These are phyloP conservation scores for Botrytis fragariae DNA, from an alignment of 2,329 filamentous ascomycete species.

Conservation along the genomic window DNA sequence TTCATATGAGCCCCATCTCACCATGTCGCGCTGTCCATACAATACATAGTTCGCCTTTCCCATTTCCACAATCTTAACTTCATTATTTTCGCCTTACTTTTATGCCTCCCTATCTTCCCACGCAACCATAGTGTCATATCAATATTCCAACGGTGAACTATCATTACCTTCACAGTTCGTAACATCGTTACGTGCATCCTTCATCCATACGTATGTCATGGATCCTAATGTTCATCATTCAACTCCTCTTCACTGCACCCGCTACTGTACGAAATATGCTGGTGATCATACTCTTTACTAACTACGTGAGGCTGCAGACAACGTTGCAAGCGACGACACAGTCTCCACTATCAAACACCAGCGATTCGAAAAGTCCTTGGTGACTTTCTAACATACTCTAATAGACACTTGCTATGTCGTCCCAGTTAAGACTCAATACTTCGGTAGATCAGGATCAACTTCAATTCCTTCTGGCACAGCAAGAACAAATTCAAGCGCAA, in stretches of 20 bases:
- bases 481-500: constrained; percentile 34
- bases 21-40: constrained; percentile 23
- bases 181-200: constrained; percentile 8
- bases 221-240: constrained; percentile 1
- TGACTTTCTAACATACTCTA: constrained; percentile 20
- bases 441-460: constrained; percentile 26
- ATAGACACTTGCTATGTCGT: constrained; percentile 29
- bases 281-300: constrained; percentile 16
- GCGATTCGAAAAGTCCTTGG: background rate
- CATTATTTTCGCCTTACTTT: constrained; percentile 33
- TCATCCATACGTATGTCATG: constrained; percentile 20
- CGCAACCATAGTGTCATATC: constrained; percentile 25
- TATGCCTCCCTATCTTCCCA: constrained; percentile 26
- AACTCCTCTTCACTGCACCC: background rate
- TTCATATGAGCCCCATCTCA: constrained; percentile 28
- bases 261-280: constrained; percentile 13
- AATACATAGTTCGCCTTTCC: constrained; percentile 33
- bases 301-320: constrained; percentile 30
- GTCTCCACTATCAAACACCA: constrained; percentile 20
- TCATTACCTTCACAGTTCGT: constrained; percentile 23
- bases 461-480: constrained; percentile 31
- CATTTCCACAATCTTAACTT: constrained; percentile 24
- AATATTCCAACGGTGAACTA: constrained; percentile 20
- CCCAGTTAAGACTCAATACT: constrained; percentile 28
- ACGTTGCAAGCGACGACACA: constrained; percentile 20